phyloP scores from a whole-genome alignment of 2,329 filamentous ascomycete species.

The Trichoderma breve region DNA sequence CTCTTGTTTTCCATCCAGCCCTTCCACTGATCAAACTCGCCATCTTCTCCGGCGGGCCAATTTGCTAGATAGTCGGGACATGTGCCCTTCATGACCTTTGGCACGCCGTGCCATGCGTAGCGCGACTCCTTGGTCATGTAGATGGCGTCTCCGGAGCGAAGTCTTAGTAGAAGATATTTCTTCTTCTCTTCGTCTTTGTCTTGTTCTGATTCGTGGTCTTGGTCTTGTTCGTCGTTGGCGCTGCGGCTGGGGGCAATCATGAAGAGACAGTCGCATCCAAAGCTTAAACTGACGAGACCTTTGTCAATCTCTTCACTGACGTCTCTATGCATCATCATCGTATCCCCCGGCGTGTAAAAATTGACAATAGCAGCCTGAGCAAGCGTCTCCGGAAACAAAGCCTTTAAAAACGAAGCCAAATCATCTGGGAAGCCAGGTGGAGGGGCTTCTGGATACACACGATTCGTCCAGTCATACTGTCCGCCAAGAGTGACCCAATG shows the following conservation, averaged over 20 bases:
- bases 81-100: slow-evolving; percentile 75
- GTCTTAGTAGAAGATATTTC: slow-evolving; percentile 58
- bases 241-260: slow-evolving; percentile 65
- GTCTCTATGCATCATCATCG: slow-evolving; percentile 88
- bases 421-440: slow-evolving; percentile 75
- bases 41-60: slow-evolving; percentile 65
- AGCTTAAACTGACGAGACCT: slow-evolving; percentile 78
- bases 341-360: slow-evolving; percentile 86
- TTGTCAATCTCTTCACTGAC: slow-evolving; percentile 81
- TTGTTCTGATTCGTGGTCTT: slow-evolving; percentile 18
- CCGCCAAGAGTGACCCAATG: slow-evolving; percentile 94
- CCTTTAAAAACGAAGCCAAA: slow-evolving; percentile 63
- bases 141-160: slow-evolving; percentile 83
- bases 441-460: slow-evolving; percentile 68
- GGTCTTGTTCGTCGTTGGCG: slow-evolving; percentile 9
- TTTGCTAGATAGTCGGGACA: slow-evolving; percentile 72
- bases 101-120: slow-evolving; percentile 94
- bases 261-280: slow-evolving; percentile 89
- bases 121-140: slow-evolving; percentile 82
- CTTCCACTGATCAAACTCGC: slow-evolving; percentile 64
- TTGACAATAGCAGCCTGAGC: slow-evolving; percentile 93
- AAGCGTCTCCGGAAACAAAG: slow-evolving; percentile 71
- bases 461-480: slow-evolving; percentile 94
- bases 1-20: slow-evolving; percentile 88
- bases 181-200: slow-evolving; percentile 34